These are phyloP conservation scores for Saprolegnia diclina DNA, from an alignment of 352 stramenopile species.

Conservation along the genomic window DNA sequence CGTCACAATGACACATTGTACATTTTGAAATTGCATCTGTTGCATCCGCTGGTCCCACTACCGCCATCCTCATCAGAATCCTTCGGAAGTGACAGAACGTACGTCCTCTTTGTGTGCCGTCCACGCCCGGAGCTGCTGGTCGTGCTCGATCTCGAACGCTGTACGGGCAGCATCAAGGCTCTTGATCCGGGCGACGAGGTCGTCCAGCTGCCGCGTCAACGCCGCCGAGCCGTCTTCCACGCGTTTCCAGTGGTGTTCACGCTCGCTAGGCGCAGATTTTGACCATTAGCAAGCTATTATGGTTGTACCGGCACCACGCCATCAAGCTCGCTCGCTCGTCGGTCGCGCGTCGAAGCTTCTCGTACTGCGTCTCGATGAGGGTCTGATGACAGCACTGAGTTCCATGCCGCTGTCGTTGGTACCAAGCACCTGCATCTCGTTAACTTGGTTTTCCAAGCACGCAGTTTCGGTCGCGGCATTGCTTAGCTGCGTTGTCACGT, in stretches of 20 bases:
- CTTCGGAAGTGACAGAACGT: not conserved
- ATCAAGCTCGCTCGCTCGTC: slow-evolving; percentile 16
- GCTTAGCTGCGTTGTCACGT: slow-evolving; percentile 4
- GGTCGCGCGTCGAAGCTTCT: not conserved
- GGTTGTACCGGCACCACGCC: slow-evolving; percentile 12
- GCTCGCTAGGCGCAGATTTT: slow-evolving; percentile 3
- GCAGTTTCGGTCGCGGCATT: not conserved
- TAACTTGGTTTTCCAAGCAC: not conserved
- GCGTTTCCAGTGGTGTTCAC: slow-evolving; percentile 6
- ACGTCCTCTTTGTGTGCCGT: not conserved
- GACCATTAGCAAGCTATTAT: not conserved
- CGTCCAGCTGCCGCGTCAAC: not conserved
- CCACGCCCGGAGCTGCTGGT: slow-evolving; percentile 1
- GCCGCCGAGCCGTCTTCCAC: not conserved
- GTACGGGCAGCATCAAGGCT: not conserved
- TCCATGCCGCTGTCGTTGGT: not conserved
- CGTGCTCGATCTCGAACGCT: slow-evolving; percentile 6
- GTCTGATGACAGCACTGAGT: not conserved
- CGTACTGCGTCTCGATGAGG: slow-evolving; percentile 15
- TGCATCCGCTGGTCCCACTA: slow-evolving; percentile 10
- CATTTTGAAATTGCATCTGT: not conserved
- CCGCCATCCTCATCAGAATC: not conserved
- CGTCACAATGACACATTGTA: not conserved
- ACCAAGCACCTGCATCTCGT: slow-evolving; percentile 17
- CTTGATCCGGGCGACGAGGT: slow-evolving; percentile 13